Evolutionary conservation across 345 rosid species (phyloP), one percentile per base, ranked within the genome.

Genomic region (Noccaea bulbosa): DNA sequence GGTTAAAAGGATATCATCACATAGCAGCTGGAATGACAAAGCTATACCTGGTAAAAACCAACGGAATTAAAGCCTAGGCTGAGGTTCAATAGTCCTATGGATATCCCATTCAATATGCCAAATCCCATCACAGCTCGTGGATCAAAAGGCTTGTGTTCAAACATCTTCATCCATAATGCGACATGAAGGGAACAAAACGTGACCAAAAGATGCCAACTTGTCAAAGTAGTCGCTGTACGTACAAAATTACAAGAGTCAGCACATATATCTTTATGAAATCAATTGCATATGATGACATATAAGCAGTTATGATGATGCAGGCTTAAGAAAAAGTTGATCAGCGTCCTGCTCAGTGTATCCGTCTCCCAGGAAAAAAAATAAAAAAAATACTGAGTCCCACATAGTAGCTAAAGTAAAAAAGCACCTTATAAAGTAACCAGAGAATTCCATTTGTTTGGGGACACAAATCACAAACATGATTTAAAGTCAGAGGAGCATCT

Each of bases 141-240:
- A 81, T 95, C 99, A 78, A 95, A 95, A 81, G 99, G 99, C 87
- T 95, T 95, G 86, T 92, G 99, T 67, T 95, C 99, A 74, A 95
- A 95, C 81, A 88, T 79, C 72, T 95, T 95, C 93, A 92, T 83
- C 91, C 93, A 87, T 84, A 92, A 68, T 50, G 99, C 99, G 77
- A 90, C 93, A 64, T 95, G 99, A 82, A 95, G 99, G 53, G 98
- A 95, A 74, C 98, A 92, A 85, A 95, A 95, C 0, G 99, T 95
- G 62, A 95, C 99, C 81, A 95, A 77, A 65, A 95, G 99, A 87
- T 95, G 99, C 99, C 99, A 95, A 82, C 99, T 95, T 47, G 99
- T 95, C 89, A 95, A 80, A 44, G 99, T 95, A 54, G 99, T 95
- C 58, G 99, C 99, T 95, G 88, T 57, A 73, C 11, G 15, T 51